phyloP scores from a whole-genome alignment of 2,329 filamentous ascomycete species.

The Leptodontidium sp. region DNA sequence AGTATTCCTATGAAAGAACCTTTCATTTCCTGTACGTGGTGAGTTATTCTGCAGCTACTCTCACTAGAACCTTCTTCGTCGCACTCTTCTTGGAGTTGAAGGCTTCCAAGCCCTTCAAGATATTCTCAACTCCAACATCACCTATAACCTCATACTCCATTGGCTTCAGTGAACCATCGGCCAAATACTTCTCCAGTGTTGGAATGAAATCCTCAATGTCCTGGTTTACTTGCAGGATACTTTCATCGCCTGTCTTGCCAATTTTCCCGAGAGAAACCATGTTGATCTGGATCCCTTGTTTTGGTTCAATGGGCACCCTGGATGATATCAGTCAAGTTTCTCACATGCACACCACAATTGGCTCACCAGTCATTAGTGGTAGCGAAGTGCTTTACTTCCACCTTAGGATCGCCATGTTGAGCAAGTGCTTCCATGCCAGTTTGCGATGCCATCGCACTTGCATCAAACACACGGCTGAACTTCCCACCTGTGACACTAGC shows the following conservation, averaged over 20 bases:
- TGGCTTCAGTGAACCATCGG: constrained; percentile 32
- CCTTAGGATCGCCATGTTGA: constrained; percentile 35
- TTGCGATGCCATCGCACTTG: constrained; percentile 44
- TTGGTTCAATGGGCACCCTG: constrained; percentile 34
- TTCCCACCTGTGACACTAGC: constrained; percentile 46
- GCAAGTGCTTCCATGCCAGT: constrained; percentile 47
- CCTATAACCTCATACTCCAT: constrained; percentile 40
- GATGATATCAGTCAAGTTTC: background rate
- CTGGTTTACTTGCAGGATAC: constrained; percentile 28
- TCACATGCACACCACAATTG: background rate
- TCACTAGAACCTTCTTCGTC: constrained; percentile 39
- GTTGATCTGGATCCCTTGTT: constrained; percentile 32
- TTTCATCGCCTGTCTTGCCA: constrained; percentile 32
- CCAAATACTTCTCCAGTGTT: constrained; percentile 32
- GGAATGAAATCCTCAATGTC: constrained; percentile 36
- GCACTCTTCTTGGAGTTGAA: constrained; percentile 32
- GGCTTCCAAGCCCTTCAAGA: constrained; percentile 34
- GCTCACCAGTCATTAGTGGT: constrained; percentile 49
- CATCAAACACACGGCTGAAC: constrained; percentile 48
- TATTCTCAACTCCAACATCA: constrained; percentile 31
- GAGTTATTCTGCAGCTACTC: constrained; percentile 25
- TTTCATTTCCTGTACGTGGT: background rate
- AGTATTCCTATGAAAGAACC: no score
- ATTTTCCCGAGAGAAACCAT: constrained; percentile 36
- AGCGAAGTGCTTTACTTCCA: constrained; percentile 45